Evolutionary conservation across 768 basidiomycete genomes (phyloP), one percentile per base, ranked within the genome.

Genomic region (Serendipita sp.): DNA sequence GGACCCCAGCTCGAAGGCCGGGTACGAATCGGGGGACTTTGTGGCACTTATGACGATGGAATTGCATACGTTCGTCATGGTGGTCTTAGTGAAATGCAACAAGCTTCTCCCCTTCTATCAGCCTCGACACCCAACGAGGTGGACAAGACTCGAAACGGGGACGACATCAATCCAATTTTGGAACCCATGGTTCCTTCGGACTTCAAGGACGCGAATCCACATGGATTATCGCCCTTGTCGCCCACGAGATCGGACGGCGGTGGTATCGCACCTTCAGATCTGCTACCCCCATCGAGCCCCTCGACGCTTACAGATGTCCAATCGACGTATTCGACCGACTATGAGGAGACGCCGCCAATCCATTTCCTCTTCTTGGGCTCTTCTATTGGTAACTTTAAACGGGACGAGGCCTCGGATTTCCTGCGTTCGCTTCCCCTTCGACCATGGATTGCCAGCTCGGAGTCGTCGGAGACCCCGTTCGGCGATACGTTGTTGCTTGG

Each of bases 301-400:
- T 33, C 31, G 17, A 58, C 30, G 22, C 30, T 33, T 9, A 58
- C 24, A 26, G 53, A 58, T 24, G 17, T 13, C 24, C 53, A 26
- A 24, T 58, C 53, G 5, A 24, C 53, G 14, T 58, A 58, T 31
- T 58, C 53, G 24, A 20, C 26, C 20, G 53, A 58, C 24, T 58
- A 58, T 28, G 53, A 58, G 17, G 53, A 58, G 30, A 48, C 61
- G 16, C 60, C 70, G 17, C 84, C 88, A 14, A 72, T 91, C 33
- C 93, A 96, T 69, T 75, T 97, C 61, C 75, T 98, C 65, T 97
- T 96, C 76, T 76, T 98, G 17, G 96, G 95, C 0, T 93, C 89
- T 0, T 90, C 90, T 0, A 71, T 98, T 4, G 96, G 94, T 4
- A 98, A 97, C 75, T 97, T 98, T 71, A 68, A 77, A 3, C 80